Base-by-base conservation (phyloP, 139 green algal species). In the Chlorella sp. region DNA sequence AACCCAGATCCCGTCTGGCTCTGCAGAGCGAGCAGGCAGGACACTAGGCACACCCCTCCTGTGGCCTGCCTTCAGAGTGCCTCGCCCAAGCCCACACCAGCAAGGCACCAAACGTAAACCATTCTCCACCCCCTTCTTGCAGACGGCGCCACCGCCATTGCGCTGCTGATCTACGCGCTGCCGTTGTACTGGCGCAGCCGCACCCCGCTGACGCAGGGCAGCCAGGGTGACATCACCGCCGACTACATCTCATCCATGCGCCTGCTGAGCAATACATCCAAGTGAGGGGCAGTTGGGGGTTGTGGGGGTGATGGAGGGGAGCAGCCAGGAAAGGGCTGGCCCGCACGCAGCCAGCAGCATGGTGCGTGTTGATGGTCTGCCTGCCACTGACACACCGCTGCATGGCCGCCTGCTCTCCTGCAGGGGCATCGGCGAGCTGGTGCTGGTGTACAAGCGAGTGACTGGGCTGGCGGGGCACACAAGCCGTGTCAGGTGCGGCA, bases 381-480 rank as follows among this genome's bases (percentile, higher is more conserved):
- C n/a, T n/a, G n/a, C n/a, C n/a, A n/a, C n/a, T n/a, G n/a, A n/a
- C n/a, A n/a, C n/a, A n/a, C n/a, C n/a, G n/a, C n/a, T n/a, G n/a
- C n/a, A n/a, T n/a, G n/a, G n/a, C n/a, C n/a, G n/a, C n/a, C 9
- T 55, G 44, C 26, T 78, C 28, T 6, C 30, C 0, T 88, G 55
- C 84, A 94, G 92, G 70, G 94, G 92, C 28, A 91, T 99, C 26
- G 97, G 96, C 47, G 97, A 99, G 89, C 90, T 99, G 39, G 93
- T 99, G 82, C 86, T 99, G 73, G 92, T 98, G 67, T 99, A 99
- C 93, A 99, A 99, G 90, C 93, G 97, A 39, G 88, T 99, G 36
- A 96, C 94, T 4, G 88, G 85, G 32, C 94, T 99, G 75, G 94
- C 96, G 63, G 95, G 93, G 7, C 93, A 98, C 91, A 98, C 96